Conservation (phyloP, 495 filamentous ascomycete genomes). For the Hyaloscypha finlandica region DNA sequence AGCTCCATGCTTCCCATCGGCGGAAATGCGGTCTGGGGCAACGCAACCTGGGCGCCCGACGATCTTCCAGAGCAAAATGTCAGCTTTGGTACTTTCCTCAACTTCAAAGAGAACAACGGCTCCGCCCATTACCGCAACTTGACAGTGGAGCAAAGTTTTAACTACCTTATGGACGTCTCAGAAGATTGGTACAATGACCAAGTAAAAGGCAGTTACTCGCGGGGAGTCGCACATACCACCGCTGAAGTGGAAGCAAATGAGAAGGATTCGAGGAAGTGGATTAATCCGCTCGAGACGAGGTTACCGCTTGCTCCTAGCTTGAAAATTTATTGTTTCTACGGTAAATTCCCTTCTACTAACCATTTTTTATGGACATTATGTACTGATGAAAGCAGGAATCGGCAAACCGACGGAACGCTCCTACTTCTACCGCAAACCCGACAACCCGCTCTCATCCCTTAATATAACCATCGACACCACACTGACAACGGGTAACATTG, state of each 20-base stretch:
- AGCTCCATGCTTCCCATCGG: slow-evolving; percentile 97
- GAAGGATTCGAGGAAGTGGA: slow-evolving; percentile 78
- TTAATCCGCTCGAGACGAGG: slow-evolving; percentile 91
- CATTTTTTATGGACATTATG: not conserved
- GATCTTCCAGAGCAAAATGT: slow-evolving; percentile 71
- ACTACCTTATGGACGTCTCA: slow-evolving; percentile 72
- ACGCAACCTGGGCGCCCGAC: slow-evolving; percentile 85
- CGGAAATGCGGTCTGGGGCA: slow-evolving; percentile 92
- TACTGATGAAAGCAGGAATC: slow-evolving; percentile 44
- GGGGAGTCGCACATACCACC: slow-evolving; percentile 80
- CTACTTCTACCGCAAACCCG: slow-evolving; percentile 85
- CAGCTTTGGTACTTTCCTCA: slow-evolving; percentile 80
- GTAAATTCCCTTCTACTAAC: slow-evolving; percentile 22
- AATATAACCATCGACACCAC: slow-evolving; percentile 91
- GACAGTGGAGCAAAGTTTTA: slow-evolving; percentile 73
- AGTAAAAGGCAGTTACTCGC: slow-evolving; percentile 74
- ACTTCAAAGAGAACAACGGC: slow-evolving; percentile 68
- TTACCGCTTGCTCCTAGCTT: slow-evolving; percentile 85
- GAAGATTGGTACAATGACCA: slow-evolving; percentile 84
- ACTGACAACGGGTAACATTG: slow-evolving; percentile 62
- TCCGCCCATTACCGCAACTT: slow-evolving; percentile 68
- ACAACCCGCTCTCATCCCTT: slow-evolving; percentile 62
- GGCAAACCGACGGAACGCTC: slow-evolving; percentile 88
- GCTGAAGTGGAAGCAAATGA: slow-evolving; percentile 88
- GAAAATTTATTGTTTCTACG: slow-evolving; percentile 99